These are phyloP conservation scores for Pseudogymnoascus sp. DNA, from an alignment of 2,329 filamentous ascomycete genomes.

Conservation along the genomic window DNA sequence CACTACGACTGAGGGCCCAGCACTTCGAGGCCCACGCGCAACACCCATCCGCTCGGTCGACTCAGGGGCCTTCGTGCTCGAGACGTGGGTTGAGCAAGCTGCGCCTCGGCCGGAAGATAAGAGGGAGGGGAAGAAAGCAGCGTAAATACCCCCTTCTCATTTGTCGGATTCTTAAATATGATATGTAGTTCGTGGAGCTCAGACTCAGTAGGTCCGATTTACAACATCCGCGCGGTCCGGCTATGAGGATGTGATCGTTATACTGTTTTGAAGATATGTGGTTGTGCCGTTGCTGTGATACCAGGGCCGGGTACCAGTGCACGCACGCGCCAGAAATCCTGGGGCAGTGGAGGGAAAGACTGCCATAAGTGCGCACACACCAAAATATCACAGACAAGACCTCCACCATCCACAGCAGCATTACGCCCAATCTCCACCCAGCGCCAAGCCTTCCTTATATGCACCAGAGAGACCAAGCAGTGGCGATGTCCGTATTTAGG, in stretches of 20 bases:
- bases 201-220: background rate
- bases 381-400: background rate
- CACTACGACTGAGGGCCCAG: slow-evolving; percentile 24
- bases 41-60: slow-evolving; percentile 56
- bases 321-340: background rate
- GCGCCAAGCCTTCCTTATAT: background rate
- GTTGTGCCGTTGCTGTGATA: background rate
- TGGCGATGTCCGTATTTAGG: background rate
- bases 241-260: background rate
- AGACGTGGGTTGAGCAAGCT: slow-evolving; percentile 64
- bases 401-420: background rate
- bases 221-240: background rate
- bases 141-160: background rate
- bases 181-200: background rate
- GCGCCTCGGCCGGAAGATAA: background rate
- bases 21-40: slow-evolving; percentile 46
- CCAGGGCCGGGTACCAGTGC: background rate
- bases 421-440: background rate
- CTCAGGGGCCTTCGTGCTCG: slow-evolving; percentile 58
- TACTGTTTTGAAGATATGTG: background rate
- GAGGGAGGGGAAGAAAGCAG: background rate
- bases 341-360: too few relatives aligned
- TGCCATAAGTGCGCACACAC: too few relatives aligned
- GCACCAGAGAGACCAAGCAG: background rate
- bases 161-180: background rate